Evolutionary conservation across 805 yeast genomes (phyloP).

Genomic region (Pichia thaimueangensis): DNA sequence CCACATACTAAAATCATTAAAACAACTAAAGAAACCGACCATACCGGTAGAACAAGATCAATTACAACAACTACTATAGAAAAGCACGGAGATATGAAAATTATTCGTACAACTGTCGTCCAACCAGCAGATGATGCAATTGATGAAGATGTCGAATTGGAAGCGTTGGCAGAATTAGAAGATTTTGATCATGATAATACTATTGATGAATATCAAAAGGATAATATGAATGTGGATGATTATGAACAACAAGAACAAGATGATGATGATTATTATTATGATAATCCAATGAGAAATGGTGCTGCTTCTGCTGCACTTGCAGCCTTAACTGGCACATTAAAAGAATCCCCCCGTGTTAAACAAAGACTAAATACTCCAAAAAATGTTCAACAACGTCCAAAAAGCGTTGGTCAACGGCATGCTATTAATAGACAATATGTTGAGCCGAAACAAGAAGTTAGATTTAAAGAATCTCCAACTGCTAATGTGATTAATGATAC

Average conservation of each 20-base stretch:
- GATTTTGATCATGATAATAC: constrained; percentile 23
- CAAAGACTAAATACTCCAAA: neutral
- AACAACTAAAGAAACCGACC: constrained; percentile 45
- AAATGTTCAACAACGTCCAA: neutral
- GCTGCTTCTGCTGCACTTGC: constrained; percentile 11
- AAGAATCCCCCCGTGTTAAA: too few species aligned
- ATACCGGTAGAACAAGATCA: constrained; percentile 47
- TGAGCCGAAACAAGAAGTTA: constrained; percentile 5
- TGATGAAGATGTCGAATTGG: constrained; percentile 19
- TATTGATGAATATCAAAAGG: constrained; percentile 14
- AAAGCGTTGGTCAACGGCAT: neutral
- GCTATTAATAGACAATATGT: neutral
- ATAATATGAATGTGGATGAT: neutral
- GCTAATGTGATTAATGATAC: too few species aligned
- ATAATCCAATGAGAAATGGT: constrained; percentile 3
- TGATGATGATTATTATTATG: neutral
- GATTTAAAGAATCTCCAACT: neutral
- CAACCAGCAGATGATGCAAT: constrained; percentile 21
- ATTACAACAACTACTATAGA: constrained; percentile 49
- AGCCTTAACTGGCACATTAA: constrained; percentile 4
- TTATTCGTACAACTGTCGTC: constrained; percentile 42
- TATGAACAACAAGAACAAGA: neutral
- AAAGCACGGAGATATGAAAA: constrained; percentile 42
- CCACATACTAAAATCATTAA: constrained; percentile 34
- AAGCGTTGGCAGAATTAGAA: constrained; percentile 23